A percentile compares a stretch with the other conserved stretches of the same genome.
phyloP scores from a whole-genome alignment of 305 asterid genomes.

The Rubia peregrina region DNA sequence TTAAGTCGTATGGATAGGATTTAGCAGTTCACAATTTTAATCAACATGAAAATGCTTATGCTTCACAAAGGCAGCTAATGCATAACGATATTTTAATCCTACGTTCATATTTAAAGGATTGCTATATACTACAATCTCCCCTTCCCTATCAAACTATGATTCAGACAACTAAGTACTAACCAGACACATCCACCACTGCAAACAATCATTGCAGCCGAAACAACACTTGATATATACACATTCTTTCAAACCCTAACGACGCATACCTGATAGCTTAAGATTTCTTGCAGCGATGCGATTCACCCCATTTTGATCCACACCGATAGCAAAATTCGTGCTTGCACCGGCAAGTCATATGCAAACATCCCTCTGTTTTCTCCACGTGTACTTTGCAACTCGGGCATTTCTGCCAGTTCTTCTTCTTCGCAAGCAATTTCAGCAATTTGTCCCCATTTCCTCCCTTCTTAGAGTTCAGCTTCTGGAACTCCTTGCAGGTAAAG shows the following conservation, averaged over 20 bases:
- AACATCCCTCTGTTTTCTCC: conserved; percentile 51
- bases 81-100: background rate
- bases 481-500: conserved; percentile 53
- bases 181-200: background rate
- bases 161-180: background rate
- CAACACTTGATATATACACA: background rate
- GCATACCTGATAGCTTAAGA: background rate
- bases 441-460: conserved; percentile 33
- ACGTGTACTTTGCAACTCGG: conserved; percentile 60
- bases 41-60: background rate
- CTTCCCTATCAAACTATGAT: background rate
- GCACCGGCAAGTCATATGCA: conserved; percentile 62
- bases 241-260: background rate
- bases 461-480: conserved; percentile 30
- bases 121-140: background rate
- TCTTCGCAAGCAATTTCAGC: conserved; percentile 50
- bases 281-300: conserved; percentile 27
- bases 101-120: background rate
- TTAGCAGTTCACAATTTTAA: too few species aligned
- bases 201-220: background rate
- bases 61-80: too few species aligned
- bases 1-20: too few species aligned
- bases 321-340: conserved; percentile 48
- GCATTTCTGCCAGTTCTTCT: conserved; percentile 70
- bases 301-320: conserved; percentile 51